These are phyloP conservation scores for Amylostereum areolatum DNA, from an alignment of 1,284 basidiomycete species.

Conservation along the genomic window DNA sequence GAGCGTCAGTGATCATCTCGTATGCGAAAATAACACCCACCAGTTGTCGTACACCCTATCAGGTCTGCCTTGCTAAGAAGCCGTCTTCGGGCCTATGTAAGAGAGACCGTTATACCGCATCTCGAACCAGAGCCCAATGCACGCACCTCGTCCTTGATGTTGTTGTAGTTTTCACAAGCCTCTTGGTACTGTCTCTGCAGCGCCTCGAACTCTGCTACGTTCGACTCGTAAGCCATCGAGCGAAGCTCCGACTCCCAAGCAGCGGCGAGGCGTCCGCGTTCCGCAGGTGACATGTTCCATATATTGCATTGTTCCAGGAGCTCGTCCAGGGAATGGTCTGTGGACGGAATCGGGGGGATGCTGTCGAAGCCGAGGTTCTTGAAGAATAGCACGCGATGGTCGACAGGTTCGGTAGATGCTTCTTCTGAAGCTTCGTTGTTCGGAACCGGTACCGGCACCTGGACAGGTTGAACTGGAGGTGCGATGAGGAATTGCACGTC, in stretches of 20 bases:
- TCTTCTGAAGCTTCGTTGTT: too few relatives aligned
- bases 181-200: slow-evolving; percentile 11
- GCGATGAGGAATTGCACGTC: slow-evolving; percentile 16
- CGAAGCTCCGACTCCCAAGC: slow-evolving; percentile 19
- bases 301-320: slow-evolving; percentile 14
- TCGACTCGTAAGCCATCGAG: slow-evolving; percentile 12
- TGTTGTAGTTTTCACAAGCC: slow-evolving; percentile 14
- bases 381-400: slow-evolving; percentile 17
- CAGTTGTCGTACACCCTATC: slow-evolving; percentile 60
- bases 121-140: too few relatives aligned
- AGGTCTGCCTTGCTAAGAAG: slow-evolving; percentile 49
- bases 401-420: neutral
- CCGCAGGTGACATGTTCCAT: slow-evolving; percentile 21
- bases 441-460: neutral
- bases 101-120: too few relatives aligned
- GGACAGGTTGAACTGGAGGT: neutral
- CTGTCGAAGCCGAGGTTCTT: slow-evolving; percentile 13
- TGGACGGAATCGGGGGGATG: slow-evolving; percentile 13
- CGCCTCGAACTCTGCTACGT: slow-evolving; percentile 12
- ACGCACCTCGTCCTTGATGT: too few relatives aligned
- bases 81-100: too few relatives aligned
- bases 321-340: slow-evolving; percentile 8
- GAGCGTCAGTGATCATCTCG: neutral
- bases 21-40: neutral
- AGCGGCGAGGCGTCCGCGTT: slow-evolving; percentile 18